Conservation (phyloP, 2,329 filamentous ascomycete genomes). For the Fusarium virguliforme region DNA sequence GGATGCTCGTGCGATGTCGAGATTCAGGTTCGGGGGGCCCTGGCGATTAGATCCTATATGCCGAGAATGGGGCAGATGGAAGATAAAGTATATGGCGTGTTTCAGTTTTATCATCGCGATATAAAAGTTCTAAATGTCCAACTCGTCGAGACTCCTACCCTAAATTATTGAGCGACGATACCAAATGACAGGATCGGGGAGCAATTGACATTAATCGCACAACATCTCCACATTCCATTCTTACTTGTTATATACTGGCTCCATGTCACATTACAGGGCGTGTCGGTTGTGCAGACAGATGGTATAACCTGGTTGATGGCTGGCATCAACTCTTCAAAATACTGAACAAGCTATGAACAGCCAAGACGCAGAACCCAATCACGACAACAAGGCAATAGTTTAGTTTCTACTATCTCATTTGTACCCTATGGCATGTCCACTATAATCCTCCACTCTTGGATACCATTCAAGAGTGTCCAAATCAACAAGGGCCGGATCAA, state of each 20-base stretch:
- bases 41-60: background rate
- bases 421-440: too few species aligned
- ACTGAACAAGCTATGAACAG: too few species aligned
- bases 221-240: too few species aligned
- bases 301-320: too few species aligned
- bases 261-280: too few species aligned
- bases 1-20: constrained; percentile 8
- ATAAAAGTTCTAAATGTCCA: background rate
- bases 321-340: too few species aligned
- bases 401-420: too few species aligned
- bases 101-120: background rate
- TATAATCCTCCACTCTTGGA: background rate
- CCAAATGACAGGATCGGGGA: background rate
- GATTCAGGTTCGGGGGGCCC: background rate
- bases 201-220: background rate
- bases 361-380: too few species aligned
- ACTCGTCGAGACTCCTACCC: background rate
- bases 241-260: too few species aligned
- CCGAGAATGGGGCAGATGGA: background rate
- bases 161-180: background rate
- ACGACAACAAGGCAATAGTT: too few species aligned
- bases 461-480: background rate
- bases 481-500: background rate
- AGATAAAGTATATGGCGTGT: background rate
- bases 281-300: too few species aligned